These are phyloP conservation scores for Amphirosellinia nigrospora DNA, from an alignment of 495 filamentous ascomycete genomes.

Conservation along the genomic window DNA sequence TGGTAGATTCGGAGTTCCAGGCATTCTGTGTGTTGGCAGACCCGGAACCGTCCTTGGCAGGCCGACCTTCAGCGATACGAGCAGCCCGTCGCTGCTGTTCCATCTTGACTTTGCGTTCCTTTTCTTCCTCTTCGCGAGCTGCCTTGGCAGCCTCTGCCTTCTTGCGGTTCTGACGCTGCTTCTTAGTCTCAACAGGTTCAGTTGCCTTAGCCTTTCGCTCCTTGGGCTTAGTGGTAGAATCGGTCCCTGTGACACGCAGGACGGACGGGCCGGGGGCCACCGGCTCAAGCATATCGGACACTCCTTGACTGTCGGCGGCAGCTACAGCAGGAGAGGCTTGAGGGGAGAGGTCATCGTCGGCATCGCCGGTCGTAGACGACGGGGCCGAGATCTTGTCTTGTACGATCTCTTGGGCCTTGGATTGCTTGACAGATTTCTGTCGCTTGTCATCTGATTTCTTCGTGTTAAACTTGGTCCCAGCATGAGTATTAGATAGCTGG, in stretches of 20 bases:
- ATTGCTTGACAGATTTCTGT: slow-evolving; percentile 65
- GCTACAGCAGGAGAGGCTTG: slow-evolving; percentile 62
- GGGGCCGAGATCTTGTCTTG: slow-evolving; percentile 55
- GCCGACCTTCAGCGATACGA: slow-evolving; percentile 77
- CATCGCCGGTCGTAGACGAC: slow-evolving; percentile 81
- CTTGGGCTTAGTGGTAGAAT: slow-evolving; percentile 63
- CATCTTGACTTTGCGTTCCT: slow-evolving; percentile 68
- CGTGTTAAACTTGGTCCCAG: slow-evolving; percentile 62
- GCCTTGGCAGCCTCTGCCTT: slow-evolving; percentile 79
- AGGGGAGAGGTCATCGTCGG: slow-evolving; percentile 79
- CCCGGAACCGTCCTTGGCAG: slow-evolving; percentile 71
- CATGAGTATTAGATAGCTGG: slow-evolving; percentile 68
- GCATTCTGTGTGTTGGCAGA: slow-evolving; percentile 63
- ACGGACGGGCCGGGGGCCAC: slow-evolving; percentile 71
- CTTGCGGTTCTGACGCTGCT: slow-evolving; percentile 83
- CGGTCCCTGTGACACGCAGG: slow-evolving; percentile 73
- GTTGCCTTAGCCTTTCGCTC: slow-evolving; percentile 63
- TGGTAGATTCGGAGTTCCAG: slow-evolving; percentile 62
- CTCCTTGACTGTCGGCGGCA: slow-evolving; percentile 62
- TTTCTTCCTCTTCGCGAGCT: slow-evolving; percentile 74
- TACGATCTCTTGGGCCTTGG: slow-evolving; percentile 52
- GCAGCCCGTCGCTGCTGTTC: slow-evolving; percentile 84
- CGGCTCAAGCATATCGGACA: slow-evolving; percentile 89
- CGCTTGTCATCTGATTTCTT: slow-evolving; percentile 65
- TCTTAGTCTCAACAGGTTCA: slow-evolving; percentile 77